Evolutionary conservation across 306 rosid genomes (phyloP), one percentile per base, ranked within the genome.

Genomic region (Spatholobus suberectus): DNA sequence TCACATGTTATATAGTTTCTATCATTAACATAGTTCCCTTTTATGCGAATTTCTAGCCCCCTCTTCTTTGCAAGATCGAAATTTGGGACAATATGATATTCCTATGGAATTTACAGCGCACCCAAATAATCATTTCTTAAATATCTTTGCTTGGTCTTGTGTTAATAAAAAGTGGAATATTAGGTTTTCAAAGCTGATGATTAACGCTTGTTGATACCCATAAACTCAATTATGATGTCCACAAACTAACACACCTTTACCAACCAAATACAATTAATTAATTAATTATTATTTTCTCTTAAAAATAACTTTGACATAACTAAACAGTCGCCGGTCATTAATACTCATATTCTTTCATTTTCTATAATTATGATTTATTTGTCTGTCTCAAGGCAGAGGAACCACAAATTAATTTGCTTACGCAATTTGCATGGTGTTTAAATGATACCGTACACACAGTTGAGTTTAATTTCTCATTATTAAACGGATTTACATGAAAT

Each of bases 141-240:
- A 43, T 18, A 66, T 23, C 34, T 55, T 65, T 84, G 72, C 72
- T 84, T 84, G 27, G 52, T 43, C 21, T 78, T 46, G 58, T 69
- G 83, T 76, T 35, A 51, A 71, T 61, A 37, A 47, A 75, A 80
- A n/a, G 49, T 32, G 38, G 34, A 72, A 61, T 34, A 63, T 23
- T 58, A 58, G 35, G 52, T 66, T 74, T 44, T 8, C 21, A 43
- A 73, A 47, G 37, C 2, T 76, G 34, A 69, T 69, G 66, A 73
- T 82, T 75, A 54, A 75, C 40, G 21, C 59, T 80, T 58, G 70
- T 57, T 29, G 81, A 59, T 63, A 59, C 46, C 26, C 43, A 63
- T 69, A 58, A 70, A 27, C 59, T 83, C 59, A 77, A 83, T 83
- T 59, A 70, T 72, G 54, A 26, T 71, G 79, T 62, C 70, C 70